Conservation (phyloP, 371 early-diverging fungal genomes). For the Capillidium heterosporum region DNA sequence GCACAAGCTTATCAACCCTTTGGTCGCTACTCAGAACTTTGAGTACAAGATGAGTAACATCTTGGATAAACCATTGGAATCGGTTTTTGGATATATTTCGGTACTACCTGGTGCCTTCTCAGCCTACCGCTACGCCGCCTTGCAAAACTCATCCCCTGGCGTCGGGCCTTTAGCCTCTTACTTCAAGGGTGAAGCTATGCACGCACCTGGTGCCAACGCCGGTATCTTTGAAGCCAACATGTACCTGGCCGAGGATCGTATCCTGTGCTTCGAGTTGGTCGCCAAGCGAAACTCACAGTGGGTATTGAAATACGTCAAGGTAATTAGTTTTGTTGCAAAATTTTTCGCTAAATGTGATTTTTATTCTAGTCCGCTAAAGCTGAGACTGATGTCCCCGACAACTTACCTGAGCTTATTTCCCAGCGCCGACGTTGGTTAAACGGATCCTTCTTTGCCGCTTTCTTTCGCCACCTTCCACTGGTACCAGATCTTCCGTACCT, state of each 20-base stretch:
- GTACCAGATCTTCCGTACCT: slow-evolving; percentile 51
- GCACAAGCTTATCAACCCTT: slow-evolving; percentile 37
- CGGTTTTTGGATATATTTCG: slow-evolving; percentile 66
- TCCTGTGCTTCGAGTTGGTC: slow-evolving; percentile 55
- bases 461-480: slow-evolving; percentile 60
- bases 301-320: slow-evolving; percentile 44
- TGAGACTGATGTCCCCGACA: slow-evolving; percentile 51
- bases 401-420: slow-evolving; percentile 41
- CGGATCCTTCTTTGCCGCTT: slow-evolving; percentile 49
- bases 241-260: slow-evolving; percentile 60
- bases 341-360: background rate
- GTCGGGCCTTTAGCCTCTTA: slow-evolving; percentile 43
- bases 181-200: slow-evolving; percentile 37
- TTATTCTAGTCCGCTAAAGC: slow-evolving; percentile 27
- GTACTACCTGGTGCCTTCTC: slow-evolving; percentile 64
- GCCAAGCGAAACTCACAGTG: slow-evolving; percentile 40
- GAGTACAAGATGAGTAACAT: slow-evolving; percentile 75
- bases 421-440: slow-evolving; percentile 58
- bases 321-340: background rate
- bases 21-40: slow-evolving; percentile 69
- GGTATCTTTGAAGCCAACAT: slow-evolving; percentile 48
- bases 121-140: slow-evolving; percentile 39
- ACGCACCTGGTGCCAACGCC: slow-evolving; percentile 17
- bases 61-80: slow-evolving; percentile 65
- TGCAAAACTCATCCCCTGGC: slow-evolving; percentile 27